phyloP scores from a whole-genome alignment of 2,329 filamentous ascomycete genomes.

The Hymenotorrendiella dingleyae region DNA sequence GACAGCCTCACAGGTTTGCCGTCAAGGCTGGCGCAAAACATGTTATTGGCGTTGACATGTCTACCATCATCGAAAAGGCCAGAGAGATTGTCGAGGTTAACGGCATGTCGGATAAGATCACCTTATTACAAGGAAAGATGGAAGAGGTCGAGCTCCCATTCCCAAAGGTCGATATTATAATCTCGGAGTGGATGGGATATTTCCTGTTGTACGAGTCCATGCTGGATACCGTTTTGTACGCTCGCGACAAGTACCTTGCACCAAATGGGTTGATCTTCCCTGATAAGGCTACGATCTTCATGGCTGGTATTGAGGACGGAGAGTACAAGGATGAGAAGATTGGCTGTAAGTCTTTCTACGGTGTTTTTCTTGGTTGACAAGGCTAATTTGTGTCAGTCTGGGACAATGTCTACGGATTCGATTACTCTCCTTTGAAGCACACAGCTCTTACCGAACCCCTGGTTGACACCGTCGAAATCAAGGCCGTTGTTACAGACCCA shows the following conservation, averaged over 20 bases:
- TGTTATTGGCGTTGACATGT: constrained; percentile 99
- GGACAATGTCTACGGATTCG: constrained; percentile 98
- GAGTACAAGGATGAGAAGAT: constrained; percentile 99
- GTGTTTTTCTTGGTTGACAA: not conserved
- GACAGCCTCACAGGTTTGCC: constrained; percentile 66
- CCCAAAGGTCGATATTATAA: constrained; percentile 97
- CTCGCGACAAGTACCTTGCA: constrained; percentile 83
- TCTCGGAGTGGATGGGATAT: constrained; percentile 99
- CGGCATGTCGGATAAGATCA: constrained; percentile 92
- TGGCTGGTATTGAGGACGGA: constrained; percentile 95
- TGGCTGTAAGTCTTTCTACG: constrained; percentile 63
- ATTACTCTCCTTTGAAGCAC: constrained; percentile 89
- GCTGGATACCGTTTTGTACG: constrained; percentile 96
- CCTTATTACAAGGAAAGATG: constrained; percentile 98
- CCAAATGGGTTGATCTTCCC: constrained; percentile 94
- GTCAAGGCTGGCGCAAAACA: constrained; percentile 95
- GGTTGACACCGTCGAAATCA: constrained; percentile 95
- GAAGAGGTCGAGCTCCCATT: constrained; percentile 93
- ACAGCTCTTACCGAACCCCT: constrained; percentile 93
- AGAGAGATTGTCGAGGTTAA: constrained; percentile 90
- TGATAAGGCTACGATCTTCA: constrained; percentile 96
- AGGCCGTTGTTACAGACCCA: constrained; percentile 93
- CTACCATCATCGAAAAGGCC: constrained; percentile 98
- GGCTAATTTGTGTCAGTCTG: constrained; percentile 62
- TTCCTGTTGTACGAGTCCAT: constrained; percentile 98